Evolutionary conservation across 2,329 filamentous ascomycete species (phyloP), one percentile per base, ranked within the genome.

Genomic region (Coleophoma eucalyptorum): DNA sequence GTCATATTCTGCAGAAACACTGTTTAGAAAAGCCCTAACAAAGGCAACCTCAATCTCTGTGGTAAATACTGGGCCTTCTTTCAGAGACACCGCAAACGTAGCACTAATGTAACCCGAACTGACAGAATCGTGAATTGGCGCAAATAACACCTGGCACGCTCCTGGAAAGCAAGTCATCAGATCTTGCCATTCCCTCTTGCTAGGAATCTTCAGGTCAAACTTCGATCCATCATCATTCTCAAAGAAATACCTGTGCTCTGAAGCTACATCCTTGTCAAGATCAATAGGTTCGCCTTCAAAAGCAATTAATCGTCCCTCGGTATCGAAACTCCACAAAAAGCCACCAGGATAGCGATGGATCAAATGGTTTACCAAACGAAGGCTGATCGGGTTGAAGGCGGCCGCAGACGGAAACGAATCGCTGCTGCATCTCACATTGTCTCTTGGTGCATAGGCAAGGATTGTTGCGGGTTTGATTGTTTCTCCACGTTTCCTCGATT

Each of bases 91-190:
- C 20, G 59, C 58, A 51, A 67, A 62, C 26, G 57, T 58, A 10
- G 61, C 62, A n/a, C 58, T 56, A 49, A 65, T 64, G 63, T 67
- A 71, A 26, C 67, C 58, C 18, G 69, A 65, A 15, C 65, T 63
- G 43, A 67, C 66, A 2, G 63, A 61, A 48, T 72, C 68, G 66
- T 68, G 71, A 12, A 72, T 46, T 1, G 69, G 69, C 51, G 69
- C 69, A 11, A 71, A 54, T 0, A 69, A 62, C 2, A 72, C 51
- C 49, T 66, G 69, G 26, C 65, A 63, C 7, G 69, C 69, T 33
- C 58, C 62, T 0, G 68, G 69, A 38, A 58, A 56, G 34, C 34
- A 45, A 7, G 34, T 43, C 6, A 4, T 41, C 11, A 50, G 43
- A 45, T 7, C 15, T 32, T 33, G 20, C 18, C 11, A 18, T n/a